Evolutionary conservation across 441 rosid genomes (phyloP), one percentile per base, ranked within the genome.

Genomic region (Hypseocharis bilobata): DNA sequence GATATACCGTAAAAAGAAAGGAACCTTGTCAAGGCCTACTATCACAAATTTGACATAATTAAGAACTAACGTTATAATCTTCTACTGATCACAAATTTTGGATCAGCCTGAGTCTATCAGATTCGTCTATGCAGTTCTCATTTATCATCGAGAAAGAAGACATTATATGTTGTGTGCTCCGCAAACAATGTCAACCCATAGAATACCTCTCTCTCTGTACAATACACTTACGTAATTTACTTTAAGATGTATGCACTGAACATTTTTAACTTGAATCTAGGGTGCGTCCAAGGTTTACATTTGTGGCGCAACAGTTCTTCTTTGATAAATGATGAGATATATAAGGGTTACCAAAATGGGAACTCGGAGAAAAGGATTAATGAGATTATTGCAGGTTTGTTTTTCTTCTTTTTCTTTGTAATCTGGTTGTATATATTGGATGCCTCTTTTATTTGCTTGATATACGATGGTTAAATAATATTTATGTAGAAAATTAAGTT

Each of bases 361-460:
- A 67, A 67, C 58, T 1, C 13, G 0, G 64, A 42, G 29, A 13
- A 62, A n/a, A 27, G 28, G 13, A 67, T 58, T 16, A 44, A 58
- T 40, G 70, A 67, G 51, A 58, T 67, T 23, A 36, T 44, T 4
- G 23, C 64, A 38, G 70, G 70, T 67, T 49, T 17, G 70, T 6
- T 45, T 22, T 16, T 20, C 40, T 62, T 23, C 19, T 28, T 19
- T 34, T 6, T 4, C 30, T 0, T 22, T 54, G 11, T 22, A 27
- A 22, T 54, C 59, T 10, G 14, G 29, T 14, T 22, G 13, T 54
- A 17, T 23, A 54, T 7, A 1, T n/a, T n/a, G n/a, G n/a, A 22
- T 13, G 42, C n/a, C 22, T 19, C 30, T 42, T 42, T 58, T 59
- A n/a, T n/a, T n/a, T n/a, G n/a, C n/a, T 17, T 51, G 1, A 11